Conservation (phyloP, 805 yeast genomes). For the Starmerella riodocensis region DNA sequence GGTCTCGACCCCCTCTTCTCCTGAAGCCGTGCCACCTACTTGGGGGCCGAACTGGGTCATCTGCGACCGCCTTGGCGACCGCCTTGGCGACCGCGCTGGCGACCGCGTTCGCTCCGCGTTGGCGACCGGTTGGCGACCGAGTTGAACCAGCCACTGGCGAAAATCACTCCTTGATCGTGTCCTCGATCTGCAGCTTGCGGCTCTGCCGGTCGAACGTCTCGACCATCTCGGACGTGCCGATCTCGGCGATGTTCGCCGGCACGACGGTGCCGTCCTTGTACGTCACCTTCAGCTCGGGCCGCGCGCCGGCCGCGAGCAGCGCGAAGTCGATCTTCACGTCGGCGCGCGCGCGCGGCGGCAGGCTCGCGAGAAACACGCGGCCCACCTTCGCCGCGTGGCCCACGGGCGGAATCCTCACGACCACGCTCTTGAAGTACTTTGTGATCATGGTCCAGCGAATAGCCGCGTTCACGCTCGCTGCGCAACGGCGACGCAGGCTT, state of each 20-base stretch:
- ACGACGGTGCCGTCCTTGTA: constrained; percentile 68
- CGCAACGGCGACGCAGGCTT: no score
- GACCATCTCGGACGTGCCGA: constrained; percentile 47
- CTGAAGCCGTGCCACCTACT: no score
- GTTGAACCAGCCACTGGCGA: neutral
- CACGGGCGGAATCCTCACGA: constrained; percentile 41
- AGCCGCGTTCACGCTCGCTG: no score
- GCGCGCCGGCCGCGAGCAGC: constrained; percentile 37
- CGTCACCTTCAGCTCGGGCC: constrained; percentile 59
- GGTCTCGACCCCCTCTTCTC: no score
- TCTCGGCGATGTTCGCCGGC: constrained; percentile 49
- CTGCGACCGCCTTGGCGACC: no score
- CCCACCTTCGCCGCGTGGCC: constrained; percentile 50
- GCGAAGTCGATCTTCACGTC: constrained; percentile 51
- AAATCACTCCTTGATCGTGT: constrained; percentile 26
- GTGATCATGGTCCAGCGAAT: no score
- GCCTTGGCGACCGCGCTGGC: no score
- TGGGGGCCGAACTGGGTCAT: no score
- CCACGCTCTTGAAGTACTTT: constrained; percentile 67
- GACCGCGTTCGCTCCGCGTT: no score
- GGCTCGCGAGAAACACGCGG: constrained; percentile 60
- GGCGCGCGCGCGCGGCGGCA: constrained; percentile 62
- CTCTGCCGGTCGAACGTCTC: constrained; percentile 70
- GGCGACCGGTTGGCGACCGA: no score
- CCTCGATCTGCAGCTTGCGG: constrained; percentile 60